Evolutionary conservation across 2,329 filamentous ascomycete species (phyloP).

Genomic region (Monilinia fructigena): DNA sequence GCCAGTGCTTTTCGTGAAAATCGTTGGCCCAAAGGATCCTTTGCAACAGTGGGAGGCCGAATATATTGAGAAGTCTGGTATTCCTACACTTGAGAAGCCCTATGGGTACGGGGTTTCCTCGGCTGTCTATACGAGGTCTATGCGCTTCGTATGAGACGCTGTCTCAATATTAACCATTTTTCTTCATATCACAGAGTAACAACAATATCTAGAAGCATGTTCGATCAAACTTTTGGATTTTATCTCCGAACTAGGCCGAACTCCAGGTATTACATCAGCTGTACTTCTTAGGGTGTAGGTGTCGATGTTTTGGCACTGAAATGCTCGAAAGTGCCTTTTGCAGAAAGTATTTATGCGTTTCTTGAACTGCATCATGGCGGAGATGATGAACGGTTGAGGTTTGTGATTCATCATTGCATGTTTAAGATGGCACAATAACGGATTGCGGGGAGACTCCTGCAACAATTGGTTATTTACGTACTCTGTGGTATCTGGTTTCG

Average conservation of each 20-base stretch:
- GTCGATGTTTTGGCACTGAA: background rate
- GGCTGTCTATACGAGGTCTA: background rate
- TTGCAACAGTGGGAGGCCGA: background rate
- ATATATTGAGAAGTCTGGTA: background rate
- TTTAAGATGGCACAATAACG: too few species aligned
- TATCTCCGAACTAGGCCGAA: background rate
- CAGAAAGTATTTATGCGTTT: background rate
- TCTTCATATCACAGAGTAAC: background rate
- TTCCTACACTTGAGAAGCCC: background rate
- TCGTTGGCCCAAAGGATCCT: background rate
- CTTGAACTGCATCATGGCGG: background rate
- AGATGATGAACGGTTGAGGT: background rate
- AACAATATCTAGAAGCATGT: background rate
- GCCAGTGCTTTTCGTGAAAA: background rate
- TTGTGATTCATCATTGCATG: too few species aligned
- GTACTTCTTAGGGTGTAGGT: background rate
- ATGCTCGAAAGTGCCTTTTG: background rate
- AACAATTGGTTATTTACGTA: too few species aligned
- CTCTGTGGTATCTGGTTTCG: too few species aligned
- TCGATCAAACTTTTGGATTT: background rate
- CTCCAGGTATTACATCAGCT: background rate
- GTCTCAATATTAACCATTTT: background rate
- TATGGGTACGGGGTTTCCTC: background rate
- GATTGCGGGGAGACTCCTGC: too few species aligned
- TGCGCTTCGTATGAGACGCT: background rate